Conservation (phyloP, 768 basidiomycete species). For the Pisolithus marmoratus region DNA sequence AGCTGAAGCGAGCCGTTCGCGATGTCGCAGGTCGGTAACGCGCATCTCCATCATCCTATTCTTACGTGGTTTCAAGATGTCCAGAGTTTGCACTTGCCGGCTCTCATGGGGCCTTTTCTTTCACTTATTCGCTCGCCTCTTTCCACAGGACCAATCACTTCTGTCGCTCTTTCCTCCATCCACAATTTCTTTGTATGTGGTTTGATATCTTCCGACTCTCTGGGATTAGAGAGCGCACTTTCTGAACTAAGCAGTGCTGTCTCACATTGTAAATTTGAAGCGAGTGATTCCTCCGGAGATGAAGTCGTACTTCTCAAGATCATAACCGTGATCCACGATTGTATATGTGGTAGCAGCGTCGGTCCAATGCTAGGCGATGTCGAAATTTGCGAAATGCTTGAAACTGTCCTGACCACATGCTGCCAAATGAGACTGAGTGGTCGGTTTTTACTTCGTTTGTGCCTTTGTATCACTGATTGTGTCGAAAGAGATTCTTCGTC, state of each 20-base stretch:
- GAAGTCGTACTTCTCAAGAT: constrained; percentile 93
- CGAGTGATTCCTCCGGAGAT: constrained; percentile 94
- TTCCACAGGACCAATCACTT: constrained; percentile 96
- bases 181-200: constrained; percentile 83
- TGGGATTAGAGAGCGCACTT: constrained; percentile 59
- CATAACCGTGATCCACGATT: constrained; percentile 82
- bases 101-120: constrained; percentile 82
- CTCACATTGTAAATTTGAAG: constrained; percentile 97
- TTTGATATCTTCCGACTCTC: constrained; percentile 55
- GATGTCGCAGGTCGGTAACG: constrained; percentile 54
- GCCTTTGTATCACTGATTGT: constrained; percentile 10
- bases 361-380: constrained; percentile 80
- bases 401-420: constrained; percentile 94
- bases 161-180: constrained; percentile 82
- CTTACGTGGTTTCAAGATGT: constrained; percentile 48
- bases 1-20: constrained; percentile 69
- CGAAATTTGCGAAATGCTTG: constrained; percentile 96
- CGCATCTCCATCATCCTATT: constrained; percentile 3
- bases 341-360: constrained; percentile 60
- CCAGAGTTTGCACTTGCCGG: constrained; percentile 47
- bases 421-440: constrained; percentile 96
- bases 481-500: constrained; percentile 70
- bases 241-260: constrained; percentile 82
- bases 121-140: constrained; percentile 89
- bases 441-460: constrained; percentile 34